phyloP scores from a whole-genome alignment of 148 eudicot species.

The Linanthus parryae region DNA sequence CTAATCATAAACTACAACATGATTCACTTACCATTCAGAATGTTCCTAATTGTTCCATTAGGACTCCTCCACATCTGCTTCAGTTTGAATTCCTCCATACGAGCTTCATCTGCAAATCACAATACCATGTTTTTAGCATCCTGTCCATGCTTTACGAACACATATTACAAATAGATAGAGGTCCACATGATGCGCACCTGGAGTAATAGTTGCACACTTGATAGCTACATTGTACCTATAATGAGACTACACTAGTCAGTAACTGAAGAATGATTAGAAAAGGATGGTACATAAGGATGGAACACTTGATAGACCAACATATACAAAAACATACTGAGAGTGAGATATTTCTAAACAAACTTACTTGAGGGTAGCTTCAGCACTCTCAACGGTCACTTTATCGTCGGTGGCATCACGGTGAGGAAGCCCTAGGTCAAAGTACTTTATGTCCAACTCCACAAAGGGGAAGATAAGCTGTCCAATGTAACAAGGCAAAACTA shows the following conservation, averaged over 20 bases:
- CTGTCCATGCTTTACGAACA: background rate
- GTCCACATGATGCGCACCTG: conserved; percentile 59
- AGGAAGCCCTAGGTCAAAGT: conserved; percentile 39
- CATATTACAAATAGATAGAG: background rate
- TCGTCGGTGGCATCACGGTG: conserved; percentile 23
- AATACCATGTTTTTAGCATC: background rate
- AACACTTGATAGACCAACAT: background rate
- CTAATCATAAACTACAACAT: background rate
- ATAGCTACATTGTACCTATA: conserved; percentile 80
- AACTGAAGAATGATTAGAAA: background rate
- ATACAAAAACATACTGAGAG: background rate
- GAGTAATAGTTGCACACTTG: conserved; percentile 80
- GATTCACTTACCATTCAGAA: conserved; percentile 53
- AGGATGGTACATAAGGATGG: background rate
- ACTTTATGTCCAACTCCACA: conserved; percentile 52
- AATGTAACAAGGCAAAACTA: conserved; percentile 3
- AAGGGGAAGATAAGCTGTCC: conserved; percentile 49
- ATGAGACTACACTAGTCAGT: background rate
- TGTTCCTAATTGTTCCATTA: conserved; percentile 75
- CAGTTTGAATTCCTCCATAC: conserved; percentile 58
- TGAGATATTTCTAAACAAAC: background rate
- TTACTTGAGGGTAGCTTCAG: conserved; percentile 35
- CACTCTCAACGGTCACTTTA: conserved; percentile 42
- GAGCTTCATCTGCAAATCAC: conserved; percentile 49
- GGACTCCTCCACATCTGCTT: conserved; percentile 84